A percentile compares a stretch with the other conserved stretches of the same genome.
Conservation (phyloP, 2,329 filamentous ascomycete genomes). For the Neobulgaria alba region DNA sequence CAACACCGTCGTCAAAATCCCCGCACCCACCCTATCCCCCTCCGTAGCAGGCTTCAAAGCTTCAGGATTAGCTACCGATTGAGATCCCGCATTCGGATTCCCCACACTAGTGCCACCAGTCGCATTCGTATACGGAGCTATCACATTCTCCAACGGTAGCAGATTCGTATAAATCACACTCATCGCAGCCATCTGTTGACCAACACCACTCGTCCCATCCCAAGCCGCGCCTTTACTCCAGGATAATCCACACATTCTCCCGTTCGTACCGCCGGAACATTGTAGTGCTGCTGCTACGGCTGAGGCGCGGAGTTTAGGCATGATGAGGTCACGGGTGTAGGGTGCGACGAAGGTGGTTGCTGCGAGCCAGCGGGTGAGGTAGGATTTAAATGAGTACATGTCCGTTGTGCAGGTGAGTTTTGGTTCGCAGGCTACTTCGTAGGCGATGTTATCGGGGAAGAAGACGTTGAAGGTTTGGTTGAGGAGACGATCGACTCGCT, state of each 20-base stretch:
- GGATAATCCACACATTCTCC: conserved; percentile 50
- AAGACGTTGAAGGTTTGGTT: conserved; percentile 28
- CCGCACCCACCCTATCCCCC: conserved; percentile 34
- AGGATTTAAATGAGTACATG: conserved; percentile 58
- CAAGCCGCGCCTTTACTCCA: conserved; percentile 41
- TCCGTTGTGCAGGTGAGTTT: conserved; percentile 49
- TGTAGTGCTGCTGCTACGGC: conserved; percentile 46
- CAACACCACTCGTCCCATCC: conserved; percentile 42
- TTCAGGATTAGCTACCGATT: conserved; percentile 12
- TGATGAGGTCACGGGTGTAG: conserved; percentile 44
- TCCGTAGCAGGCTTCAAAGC: conserved; percentile 26
- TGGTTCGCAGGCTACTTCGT: conserved; percentile 50
- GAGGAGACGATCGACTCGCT: conserved; percentile 29
- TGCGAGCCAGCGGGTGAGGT: conserved; percentile 52
- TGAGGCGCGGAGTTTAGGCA: conserved; percentile 46
- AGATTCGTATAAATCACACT: conserved; percentile 40
- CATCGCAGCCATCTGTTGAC: conserved; percentile 61
- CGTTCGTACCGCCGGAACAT: conserved; percentile 50
- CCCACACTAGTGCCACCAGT: conserved; percentile 32
- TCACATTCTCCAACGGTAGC: conserved; percentile 27
- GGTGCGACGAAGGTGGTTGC: conserved; percentile 50
- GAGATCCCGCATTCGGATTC: conserved; percentile 20
- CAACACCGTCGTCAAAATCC: conserved; percentile 33
- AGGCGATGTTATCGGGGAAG: conserved; percentile 45
- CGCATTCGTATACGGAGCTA: conserved; percentile 21